Base-by-base conservation (phyloP, 306 rosid genomes). In the Benincasa hispida region DNA sequence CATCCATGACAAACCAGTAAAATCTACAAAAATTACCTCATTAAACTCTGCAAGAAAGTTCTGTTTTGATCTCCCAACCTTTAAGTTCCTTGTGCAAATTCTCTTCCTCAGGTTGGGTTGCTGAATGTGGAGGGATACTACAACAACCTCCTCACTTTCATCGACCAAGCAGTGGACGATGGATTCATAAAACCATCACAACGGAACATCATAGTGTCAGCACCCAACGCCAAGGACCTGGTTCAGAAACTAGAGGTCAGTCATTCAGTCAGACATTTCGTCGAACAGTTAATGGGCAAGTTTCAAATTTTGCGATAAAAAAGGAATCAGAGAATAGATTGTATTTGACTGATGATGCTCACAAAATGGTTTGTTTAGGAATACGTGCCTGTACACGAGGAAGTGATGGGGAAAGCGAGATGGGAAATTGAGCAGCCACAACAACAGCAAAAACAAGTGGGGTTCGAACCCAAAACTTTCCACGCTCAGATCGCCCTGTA, bases 1-100 rank as follows among this genome's bases (percentile, higher is more conserved):
- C 5, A 88, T 88, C 79, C 91, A 88, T 60, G 86, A 88, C 82
- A 88, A 88, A 73, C 89, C 91, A 7, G 91, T 88, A 75, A 70
- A 70, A 13, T 68, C 55, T 6, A 53, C 10, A 53, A 68, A 68
- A 39, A 37, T 42, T 42, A 22, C 56, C 75, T 42, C 75, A 42
- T n/a, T n/a, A 11, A 67, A 67, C 72, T 62, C 45, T 18, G 70
- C 25, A 8, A 62, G 14, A 62, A 18, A 10, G 24, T 24, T 34
- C 2, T 12, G 12, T 62, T 62, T 62, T 19, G 47, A 24, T 22
- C 34, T 24, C 30, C 3, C 73, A 5, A 45, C 51, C 19, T 66
- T 17, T 32, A 62, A 63, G 47, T 63, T 32, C 25, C 25, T 32
- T 62, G 42, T 17, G 22, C 69, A 62, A 32, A 2, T 62, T 62